Evolutionary conservation across 306 rosid genomes (phyloP).

Genomic region (Medicago arabica): DNA sequence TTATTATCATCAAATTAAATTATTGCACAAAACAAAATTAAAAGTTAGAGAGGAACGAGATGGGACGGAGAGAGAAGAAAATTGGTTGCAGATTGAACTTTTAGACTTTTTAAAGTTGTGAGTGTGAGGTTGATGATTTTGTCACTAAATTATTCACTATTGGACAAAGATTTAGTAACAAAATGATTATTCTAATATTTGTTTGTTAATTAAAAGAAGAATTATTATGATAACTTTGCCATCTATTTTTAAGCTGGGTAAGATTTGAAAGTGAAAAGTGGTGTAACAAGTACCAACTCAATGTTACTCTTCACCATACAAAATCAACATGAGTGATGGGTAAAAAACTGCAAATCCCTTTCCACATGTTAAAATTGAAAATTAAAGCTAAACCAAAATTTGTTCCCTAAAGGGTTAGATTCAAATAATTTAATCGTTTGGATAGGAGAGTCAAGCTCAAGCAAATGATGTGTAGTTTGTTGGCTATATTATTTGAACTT

Average conservation of each 20-base stretch:
- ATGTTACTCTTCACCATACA: constrained; percentile 57
- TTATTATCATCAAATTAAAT: background rate
- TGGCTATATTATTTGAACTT: constrained; percentile 50
- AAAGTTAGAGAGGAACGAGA: background rate
- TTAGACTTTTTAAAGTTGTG: constrained; percentile 40
- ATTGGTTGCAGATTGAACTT: constrained; percentile 30
- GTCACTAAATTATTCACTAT: constrained; percentile 38
- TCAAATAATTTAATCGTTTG: constrained; percentile 49
- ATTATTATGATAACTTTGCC: background rate
- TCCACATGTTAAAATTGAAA: constrained; percentile 56
- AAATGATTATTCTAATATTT: constrained; percentile 25
- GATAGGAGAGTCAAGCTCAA: constrained; percentile 45
- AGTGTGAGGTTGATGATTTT: constrained; percentile 44
- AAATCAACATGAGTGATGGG: constrained; percentile 47
- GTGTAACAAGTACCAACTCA: constrained; percentile 52
- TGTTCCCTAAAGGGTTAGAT: constrained; percentile 51
- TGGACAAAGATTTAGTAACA: constrained; percentile 50
- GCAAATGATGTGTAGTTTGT: constrained; percentile 39
- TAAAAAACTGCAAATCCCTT: constrained; percentile 49
- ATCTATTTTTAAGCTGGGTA: constrained; percentile 26
- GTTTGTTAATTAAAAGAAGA: background rate
- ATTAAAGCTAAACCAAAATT: constrained; percentile 45
- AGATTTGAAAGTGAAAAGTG: constrained; percentile 53
- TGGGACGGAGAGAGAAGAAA: constrained; percentile 35
- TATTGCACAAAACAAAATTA: background rate